Evolutionary conservation across 176 grass and related monocot genomes (phyloP), one percentile per base, ranked within the genome.

Genomic region (Neostapfia colusana): DNA sequence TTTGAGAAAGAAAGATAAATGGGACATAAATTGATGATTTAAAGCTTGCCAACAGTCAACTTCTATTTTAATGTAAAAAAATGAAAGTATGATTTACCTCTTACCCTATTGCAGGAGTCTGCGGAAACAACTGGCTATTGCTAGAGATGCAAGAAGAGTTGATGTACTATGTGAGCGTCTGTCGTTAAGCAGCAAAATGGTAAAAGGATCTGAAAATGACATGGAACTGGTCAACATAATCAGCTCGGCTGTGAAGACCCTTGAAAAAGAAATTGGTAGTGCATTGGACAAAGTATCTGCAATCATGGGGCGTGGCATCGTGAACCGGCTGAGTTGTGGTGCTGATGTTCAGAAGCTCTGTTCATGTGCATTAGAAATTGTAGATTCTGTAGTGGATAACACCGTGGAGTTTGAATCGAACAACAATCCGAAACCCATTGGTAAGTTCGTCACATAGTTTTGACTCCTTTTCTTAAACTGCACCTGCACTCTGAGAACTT

Each of bases 311-410:
- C 86, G 86, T 34, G 82, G 88, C 55, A 91, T 97, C 0, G 94
- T 97, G 53, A 97, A 93, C 51, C 70, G 91, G 46, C 91, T 97
- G 75, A 86, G 83, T 74, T 91, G 91, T 59, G 57, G 88, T 63
- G 83, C 81, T 80, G 91, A 93, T 70, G 84, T 97, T 73, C 94
- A 93, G 72, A 91, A 85, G 68, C 94, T 97, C n/a, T 97, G 91
- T 79, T 84, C 56, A 21, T 54, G 60, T 65, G 91, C 89, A 42
- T 56, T 93, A 78, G 86, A 89, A 82, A 85, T 83, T 63, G 82
- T 93, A 46, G 91, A 93, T 35, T 82, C 86, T 53, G 76, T 84
- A 49, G 71, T 89, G 50, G 69, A 56, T 66, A 83, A 55, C 77
- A 82, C 72, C 21, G 63, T 81, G 28, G 63, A 70, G 27, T 60